Conservation (phyloP, 805 yeast species). For the Schwanniomyces vanrijiae region DNA sequence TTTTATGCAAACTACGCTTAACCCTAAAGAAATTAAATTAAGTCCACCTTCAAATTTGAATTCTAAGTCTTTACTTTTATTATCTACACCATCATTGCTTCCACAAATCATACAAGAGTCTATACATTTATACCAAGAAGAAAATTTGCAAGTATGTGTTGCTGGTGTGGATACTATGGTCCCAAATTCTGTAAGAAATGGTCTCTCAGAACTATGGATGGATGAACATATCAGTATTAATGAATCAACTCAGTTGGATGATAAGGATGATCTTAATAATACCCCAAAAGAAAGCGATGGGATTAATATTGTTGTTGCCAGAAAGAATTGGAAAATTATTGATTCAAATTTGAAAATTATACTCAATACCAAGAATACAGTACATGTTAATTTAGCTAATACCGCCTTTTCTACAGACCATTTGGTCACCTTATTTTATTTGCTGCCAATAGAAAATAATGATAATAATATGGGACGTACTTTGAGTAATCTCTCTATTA, state of each 20-base stretch:
- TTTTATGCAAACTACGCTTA: constrained; percentile 12
- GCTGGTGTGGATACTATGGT: constrained; percentile 42
- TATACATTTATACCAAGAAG: constrained; percentile 22
- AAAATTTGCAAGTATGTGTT: constrained; percentile 34
- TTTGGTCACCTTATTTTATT: constrained; percentile 35
- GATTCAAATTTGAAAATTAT: constrained; percentile 21
- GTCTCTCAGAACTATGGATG: constrained; percentile 41
- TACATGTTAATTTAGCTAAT: constrained; percentile 36
- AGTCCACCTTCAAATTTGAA: constrained; percentile 9
- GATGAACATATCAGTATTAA: constrained; percentile 21
- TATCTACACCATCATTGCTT: constrained; percentile 37
- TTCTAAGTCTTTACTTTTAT: constrained; percentile 31
- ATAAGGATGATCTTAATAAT: constrained; percentile 22
- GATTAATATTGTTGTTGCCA: constrained; percentile 29
- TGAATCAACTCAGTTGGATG: constrained; percentile 17
- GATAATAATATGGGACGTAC: constrained; percentile 26
- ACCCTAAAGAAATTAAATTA: constrained; percentile 11
- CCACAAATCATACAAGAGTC: constrained; percentile 30
- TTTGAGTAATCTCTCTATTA: constrained; percentile 24
- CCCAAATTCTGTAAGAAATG: constrained; percentile 31
- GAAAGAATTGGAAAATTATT: constrained; percentile 38
- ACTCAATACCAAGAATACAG: constrained; percentile 9
- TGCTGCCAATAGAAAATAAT: constrained; percentile 18
- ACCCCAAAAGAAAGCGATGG: constrained; percentile 35
- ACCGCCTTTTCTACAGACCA: constrained; percentile 37